Evolutionary conservation across 1,284 basidiomycete species (phyloP).

Genomic region (Irpex rosettiformis): DNA sequence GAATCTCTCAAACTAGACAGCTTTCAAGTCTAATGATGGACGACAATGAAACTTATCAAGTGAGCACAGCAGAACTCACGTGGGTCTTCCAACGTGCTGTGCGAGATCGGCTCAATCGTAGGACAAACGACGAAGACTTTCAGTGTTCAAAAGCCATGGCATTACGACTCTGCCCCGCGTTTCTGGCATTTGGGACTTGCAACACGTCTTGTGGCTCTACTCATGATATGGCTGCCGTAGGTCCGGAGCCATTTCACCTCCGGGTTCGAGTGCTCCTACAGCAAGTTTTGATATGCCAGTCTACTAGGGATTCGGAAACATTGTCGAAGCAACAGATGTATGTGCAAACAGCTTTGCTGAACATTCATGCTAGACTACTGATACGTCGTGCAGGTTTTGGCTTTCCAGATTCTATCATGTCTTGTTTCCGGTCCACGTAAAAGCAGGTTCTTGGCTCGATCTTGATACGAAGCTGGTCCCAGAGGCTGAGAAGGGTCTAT

Average conservation of each 20-base stretch:
- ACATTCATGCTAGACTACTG: too few species aligned
- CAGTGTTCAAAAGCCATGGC: constrained; percentile 27
- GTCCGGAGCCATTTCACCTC: constrained; percentile 32
- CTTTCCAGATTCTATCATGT: constrained; percentile 22
- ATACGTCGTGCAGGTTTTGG: constrained; percentile 19
- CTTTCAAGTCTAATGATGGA: neutral
- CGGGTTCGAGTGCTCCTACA: constrained; percentile 42
- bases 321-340: constrained; percentile 21
- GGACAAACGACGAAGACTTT: constrained; percentile 34
- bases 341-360: neutral
- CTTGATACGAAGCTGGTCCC: constrained; percentile 34
- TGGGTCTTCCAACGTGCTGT: neutral
- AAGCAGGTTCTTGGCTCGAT: constrained; percentile 24
- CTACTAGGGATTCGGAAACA: constrained; percentile 22
- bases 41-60: neutral
- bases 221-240: constrained; percentile 1
- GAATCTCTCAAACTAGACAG: neutral
- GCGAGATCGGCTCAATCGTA: neutral
- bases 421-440: constrained; percentile 20
- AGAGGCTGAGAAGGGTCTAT: constrained; percentile 31
- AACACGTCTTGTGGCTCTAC: constrained; percentile 31
- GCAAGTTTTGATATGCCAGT: constrained; percentile 44
- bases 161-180: constrained; percentile 40
- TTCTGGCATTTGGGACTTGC: constrained; percentile 33
- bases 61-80: neutral